A percentile compares a stretch with the other conserved stretches of the same genome.
phyloP scores from a whole-genome alignment of 1,139 yeast species.

The Candida sojae region DNA sequence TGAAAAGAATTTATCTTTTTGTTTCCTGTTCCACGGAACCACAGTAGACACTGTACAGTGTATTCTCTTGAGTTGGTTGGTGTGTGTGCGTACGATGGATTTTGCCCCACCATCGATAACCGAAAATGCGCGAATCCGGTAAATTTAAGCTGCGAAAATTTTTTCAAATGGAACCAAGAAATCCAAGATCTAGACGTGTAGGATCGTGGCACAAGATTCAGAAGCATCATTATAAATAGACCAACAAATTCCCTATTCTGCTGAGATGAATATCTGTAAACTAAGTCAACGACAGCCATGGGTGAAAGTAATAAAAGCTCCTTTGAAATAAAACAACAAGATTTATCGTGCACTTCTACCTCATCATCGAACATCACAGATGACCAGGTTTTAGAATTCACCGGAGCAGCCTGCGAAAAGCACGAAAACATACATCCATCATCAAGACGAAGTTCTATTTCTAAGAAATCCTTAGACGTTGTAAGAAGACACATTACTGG shows the following conservation, averaged over 20 bases:
- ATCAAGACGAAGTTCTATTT: conserved; percentile 13
- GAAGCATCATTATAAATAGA: background rate
- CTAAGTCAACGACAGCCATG: background rate
- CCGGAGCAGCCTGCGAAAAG: conserved; percentile 12
- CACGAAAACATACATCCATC: conserved; percentile 13
- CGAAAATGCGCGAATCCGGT: background rate
- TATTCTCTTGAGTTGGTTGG: too few species aligned
- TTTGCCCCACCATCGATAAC: conserved; percentile 3
- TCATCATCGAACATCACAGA: conserved; percentile 9
- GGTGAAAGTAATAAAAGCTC: conserved; percentile 12
- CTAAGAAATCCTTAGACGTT: conserved; percentile 16
- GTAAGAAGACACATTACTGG: conserved; percentile 15
- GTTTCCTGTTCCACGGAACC: too few species aligned
- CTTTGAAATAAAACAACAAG: conserved; percentile 10
- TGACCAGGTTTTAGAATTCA: conserved; percentile 19
- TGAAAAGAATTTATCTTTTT: too few species aligned
- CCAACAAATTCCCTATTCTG: too few species aligned
- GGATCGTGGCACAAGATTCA: too few species aligned
- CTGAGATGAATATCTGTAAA: background rate
- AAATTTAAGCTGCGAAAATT: conserved; percentile 5
- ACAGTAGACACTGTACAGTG: too few species aligned
- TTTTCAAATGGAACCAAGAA: background rate
- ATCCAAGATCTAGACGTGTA: too few species aligned
- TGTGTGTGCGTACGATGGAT: too few species aligned
- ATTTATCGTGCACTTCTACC: conserved; percentile 12